Conservation (phyloP, 345 rosid genomes). For the Hirschfeldia incana region DNA sequence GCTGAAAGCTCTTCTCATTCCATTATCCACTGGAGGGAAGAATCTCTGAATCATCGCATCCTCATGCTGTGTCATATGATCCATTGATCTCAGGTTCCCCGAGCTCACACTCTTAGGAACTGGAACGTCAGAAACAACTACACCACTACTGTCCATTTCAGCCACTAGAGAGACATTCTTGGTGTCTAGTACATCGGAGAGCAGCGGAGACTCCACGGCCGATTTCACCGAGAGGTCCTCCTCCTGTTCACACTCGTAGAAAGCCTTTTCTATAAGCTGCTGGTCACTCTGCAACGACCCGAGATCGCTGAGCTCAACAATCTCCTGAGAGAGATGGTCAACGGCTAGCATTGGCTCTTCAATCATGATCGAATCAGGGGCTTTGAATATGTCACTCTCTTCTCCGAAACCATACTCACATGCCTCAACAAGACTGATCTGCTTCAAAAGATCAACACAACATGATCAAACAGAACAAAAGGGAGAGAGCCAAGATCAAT, state of each 20-base stretch:
- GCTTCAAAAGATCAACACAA: slow-evolving; percentile 21
- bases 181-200: slow-evolving; percentile 57
- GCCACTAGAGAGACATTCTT: slow-evolving; percentile 48
- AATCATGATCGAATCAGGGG: slow-evolving; percentile 68
- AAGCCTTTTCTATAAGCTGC: slow-evolving; percentile 71
- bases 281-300: slow-evolving; percentile 69
- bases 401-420: slow-evolving; percentile 81
- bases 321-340: slow-evolving; percentile 69
- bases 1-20: slow-evolving; percentile 88
- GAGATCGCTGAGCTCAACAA: slow-evolving; percentile 50
- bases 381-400: slow-evolving; percentile 84
- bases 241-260: slow-evolving; percentile 77
- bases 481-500: background rate
- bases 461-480: background rate
- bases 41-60: background rate
- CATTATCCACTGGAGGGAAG: slow-evolving; percentile 41
- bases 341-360: slow-evolving; percentile 62
- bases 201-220: slow-evolving; percentile 47
- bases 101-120: slow-evolving; percentile 73
- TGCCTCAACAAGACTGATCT: slow-evolving; percentile 47
- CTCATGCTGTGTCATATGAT: slow-evolving; percentile 39
- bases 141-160: slow-evolving; percentile 24
- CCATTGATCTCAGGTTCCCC: slow-evolving; percentile 66
- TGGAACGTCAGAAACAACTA: slow-evolving; percentile 33
- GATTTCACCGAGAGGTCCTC: slow-evolving; percentile 49